A percentile compares a stretch with the other conserved stretches of the same genome.
These are phyloP conservation scores for Macrotyloma uniflorum DNA, from an alignment of 306 rosid species.

Conservation along the genomic window DNA sequence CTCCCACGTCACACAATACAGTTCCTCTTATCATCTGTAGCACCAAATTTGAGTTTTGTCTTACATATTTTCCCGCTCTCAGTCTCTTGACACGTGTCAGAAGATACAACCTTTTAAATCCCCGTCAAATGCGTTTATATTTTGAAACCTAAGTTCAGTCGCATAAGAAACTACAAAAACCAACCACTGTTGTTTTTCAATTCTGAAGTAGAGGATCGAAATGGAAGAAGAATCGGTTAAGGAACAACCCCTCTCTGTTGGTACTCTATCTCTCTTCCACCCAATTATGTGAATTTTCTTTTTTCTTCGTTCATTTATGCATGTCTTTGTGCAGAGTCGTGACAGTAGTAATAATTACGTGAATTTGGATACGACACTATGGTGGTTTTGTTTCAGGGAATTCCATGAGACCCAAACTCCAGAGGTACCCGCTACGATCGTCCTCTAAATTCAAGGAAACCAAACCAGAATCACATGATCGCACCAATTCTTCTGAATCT, in stretches of 20 bases:
- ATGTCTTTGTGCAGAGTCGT: background rate
- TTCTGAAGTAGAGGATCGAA: slow-evolving; percentile 14
- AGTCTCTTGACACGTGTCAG: no score
- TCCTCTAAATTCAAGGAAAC: slow-evolving; percentile 55
- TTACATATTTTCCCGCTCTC: no score
- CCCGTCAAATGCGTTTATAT: background rate
- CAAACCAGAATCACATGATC: slow-evolving; percentile 44
- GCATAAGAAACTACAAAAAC: no score
- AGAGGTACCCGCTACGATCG: slow-evolving; percentile 68
- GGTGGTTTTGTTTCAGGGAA: slow-evolving; percentile 50
- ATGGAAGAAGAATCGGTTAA: slow-evolving; percentile 44
- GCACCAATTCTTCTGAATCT: slow-evolving; percentile 48
- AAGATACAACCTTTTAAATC: slow-evolving; percentile 46
- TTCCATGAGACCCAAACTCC: slow-evolving; percentile 50
- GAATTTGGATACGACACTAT: background rate
- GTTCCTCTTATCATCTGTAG: no score
- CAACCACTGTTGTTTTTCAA: background rate
- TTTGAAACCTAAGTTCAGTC: no score
- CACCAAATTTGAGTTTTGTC: no score
- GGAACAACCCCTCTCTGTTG: slow-evolving; percentile 53
- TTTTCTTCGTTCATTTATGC: background rate
- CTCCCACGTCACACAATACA: no score
- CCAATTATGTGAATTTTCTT: background rate
- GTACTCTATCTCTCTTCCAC: slow-evolving; percentile 15
- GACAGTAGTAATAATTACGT: background rate